Percentiles rank a stretch among this genome's conserved stretches.
These are phyloP conservation scores for sweet orange (Citrus sinensis) DNA, from an alignment of 345 rosid species.

Conservation along the genomic window DNA sequence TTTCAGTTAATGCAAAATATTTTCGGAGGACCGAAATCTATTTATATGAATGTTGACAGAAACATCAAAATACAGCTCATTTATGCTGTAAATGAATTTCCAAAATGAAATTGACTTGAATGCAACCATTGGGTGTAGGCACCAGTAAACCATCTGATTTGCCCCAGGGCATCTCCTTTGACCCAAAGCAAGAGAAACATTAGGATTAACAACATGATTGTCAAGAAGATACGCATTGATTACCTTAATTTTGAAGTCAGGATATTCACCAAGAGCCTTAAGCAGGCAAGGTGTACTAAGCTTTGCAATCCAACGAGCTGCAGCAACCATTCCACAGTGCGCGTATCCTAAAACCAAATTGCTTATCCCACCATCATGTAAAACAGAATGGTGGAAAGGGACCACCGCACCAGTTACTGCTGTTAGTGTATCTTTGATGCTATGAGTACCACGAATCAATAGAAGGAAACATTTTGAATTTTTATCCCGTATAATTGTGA, in stretches of 20 bases:
- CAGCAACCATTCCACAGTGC: slow-evolving; percentile 99
- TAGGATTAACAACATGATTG: neutral
- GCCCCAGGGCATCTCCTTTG: neutral
- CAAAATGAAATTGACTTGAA: no score
- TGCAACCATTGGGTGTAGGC: no score
- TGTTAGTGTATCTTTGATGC: slow-evolving; percentile 95
- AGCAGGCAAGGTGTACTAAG: slow-evolving; percentile 77
- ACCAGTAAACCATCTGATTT: neutral
- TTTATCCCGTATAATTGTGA: slow-evolving; percentile 76
- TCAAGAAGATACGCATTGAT: slow-evolving; percentile 7
- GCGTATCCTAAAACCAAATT: slow-evolving; percentile 96
- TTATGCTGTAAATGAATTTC: neutral
- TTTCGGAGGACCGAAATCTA: neutral
- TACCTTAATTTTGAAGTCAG: slow-evolving; percentile 81
- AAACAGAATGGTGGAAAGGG: slow-evolving; percentile 96
- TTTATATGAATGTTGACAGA: neutral
- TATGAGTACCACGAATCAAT: slow-evolving; percentile 92
- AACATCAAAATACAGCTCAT: neutral
- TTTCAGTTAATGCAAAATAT: neutral
- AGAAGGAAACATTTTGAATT: slow-evolving; percentile 63
- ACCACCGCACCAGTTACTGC: slow-evolving; percentile 98
- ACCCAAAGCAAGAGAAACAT: neutral
- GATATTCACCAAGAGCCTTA: slow-evolving; percentile 64
- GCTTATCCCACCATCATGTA: slow-evolving; percentile 93
- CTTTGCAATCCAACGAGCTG: slow-evolving; percentile 98